phyloP scores from a whole-genome alignment of 2,329 filamentous ascomycete species.

The Dichotomopilus funicola region DNA sequence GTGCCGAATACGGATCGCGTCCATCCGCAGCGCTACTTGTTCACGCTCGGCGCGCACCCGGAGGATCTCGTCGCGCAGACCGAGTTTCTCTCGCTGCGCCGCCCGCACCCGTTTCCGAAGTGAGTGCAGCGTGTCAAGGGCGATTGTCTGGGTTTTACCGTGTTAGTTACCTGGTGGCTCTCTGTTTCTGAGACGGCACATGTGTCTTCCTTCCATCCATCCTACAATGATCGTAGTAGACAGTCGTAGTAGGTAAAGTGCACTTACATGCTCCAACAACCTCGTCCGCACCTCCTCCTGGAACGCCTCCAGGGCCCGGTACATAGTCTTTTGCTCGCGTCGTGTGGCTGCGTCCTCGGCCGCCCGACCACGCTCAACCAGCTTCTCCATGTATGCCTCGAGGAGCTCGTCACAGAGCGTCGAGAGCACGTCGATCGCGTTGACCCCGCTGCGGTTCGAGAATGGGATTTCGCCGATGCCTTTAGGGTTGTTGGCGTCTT shows the following conservation, averaged over 20 bases:
- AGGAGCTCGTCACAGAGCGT: constrained; percentile 57
- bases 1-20: constrained; percentile 54
- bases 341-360: constrained; percentile 41
- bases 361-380: constrained; percentile 38
- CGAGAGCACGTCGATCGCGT: constrained; percentile 54
- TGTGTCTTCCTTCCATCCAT: too few relatives aligned
- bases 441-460: constrained; percentile 49
- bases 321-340: constrained; percentile 50
- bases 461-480: constrained; percentile 45
- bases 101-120: constrained; percentile 52
- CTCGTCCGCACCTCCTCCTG: constrained; percentile 49
- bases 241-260: too few relatives aligned
- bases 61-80: constrained; percentile 54
- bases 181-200: too few relatives aligned
- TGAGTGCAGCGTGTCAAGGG: constrained; percentile 52
- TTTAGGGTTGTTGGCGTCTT: constrained; percentile 37
- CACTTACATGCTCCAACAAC: constrained; percentile 52
- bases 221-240: too few relatives aligned
- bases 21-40: constrained; percentile 56
- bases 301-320: constrained; percentile 52
- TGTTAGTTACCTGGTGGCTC: not conserved
- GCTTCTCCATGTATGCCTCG: constrained; percentile 41
- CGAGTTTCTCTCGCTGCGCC: constrained; percentile 50
- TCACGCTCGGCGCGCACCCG: constrained; percentile 53
- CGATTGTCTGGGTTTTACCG: constrained; percentile 41